Evolutionary conservation across 345 rosid species (phyloP).

Genomic region (Luvunga scandens): DNA sequence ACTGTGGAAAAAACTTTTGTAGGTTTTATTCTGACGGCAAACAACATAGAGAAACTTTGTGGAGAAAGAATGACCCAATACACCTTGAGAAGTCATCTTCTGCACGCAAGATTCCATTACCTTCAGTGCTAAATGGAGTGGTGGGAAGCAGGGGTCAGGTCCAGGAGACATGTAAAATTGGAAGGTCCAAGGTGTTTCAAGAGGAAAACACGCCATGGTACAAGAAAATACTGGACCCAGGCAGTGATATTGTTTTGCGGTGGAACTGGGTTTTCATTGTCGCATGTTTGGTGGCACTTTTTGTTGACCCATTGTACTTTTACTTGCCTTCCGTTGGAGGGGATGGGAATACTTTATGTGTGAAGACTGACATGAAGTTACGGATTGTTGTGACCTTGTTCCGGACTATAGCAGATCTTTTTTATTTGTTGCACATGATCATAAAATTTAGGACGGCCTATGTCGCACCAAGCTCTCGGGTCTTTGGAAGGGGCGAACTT

Average conservation of each 20-base stretch:
- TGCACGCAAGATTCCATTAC: conserved; percentile 36
- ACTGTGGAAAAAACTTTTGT: conserved; percentile 17
- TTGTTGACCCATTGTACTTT: conserved; percentile 82
- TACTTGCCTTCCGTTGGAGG: conserved; percentile 66
- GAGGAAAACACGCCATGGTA: conserved; percentile 51
- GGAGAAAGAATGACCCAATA: conserved; percentile 47
- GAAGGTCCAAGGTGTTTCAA: conserved; percentile 39
- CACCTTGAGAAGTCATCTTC: conserved; percentile 47
- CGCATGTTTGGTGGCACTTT: conserved; percentile 78
- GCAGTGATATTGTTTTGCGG: conserved; percentile 68
- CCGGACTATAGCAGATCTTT: conserved; percentile 78
- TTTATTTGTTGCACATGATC: conserved; percentile 76
- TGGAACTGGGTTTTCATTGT: conserved; percentile 87
- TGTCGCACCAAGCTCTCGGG: conserved; percentile 77
- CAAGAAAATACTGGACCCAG: conserved; percentile 79
- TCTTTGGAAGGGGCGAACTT: conserved; percentile 94
- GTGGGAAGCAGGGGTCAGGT: conserved; percentile 44
- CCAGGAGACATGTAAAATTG: conserved; percentile 37
- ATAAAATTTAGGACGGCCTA: conserved; percentile 90
- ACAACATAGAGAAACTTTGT: conserved; percentile 33
- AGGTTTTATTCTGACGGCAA: conserved; percentile 75
- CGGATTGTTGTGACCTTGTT: conserved; percentile 66
- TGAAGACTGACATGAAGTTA: conserved; percentile 57
- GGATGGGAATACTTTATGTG: conserved; percentile 38
- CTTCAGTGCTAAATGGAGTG: conserved; percentile 49